phyloP scores from a whole-genome alignment of 2,329 filamentous ascomycete species.

The Fusarium paranaense region DNA sequence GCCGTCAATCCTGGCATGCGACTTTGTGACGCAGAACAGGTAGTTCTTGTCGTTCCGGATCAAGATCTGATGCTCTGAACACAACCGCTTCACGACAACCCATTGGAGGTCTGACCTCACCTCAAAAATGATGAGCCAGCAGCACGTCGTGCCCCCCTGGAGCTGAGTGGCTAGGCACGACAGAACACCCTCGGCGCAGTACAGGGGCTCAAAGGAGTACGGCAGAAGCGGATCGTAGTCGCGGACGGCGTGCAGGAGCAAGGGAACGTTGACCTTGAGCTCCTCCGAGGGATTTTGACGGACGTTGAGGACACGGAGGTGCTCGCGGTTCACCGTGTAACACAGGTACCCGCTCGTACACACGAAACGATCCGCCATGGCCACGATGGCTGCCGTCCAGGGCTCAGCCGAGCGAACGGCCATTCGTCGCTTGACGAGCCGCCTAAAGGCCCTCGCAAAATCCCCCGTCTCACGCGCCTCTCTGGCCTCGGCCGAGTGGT shows the following conservation, averaged over 20 bases:
- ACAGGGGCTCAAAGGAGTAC: slow-evolving; percentile 65
- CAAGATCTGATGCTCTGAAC: slow-evolving; percentile 69
- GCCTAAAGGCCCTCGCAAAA: slow-evolving; percentile 56
- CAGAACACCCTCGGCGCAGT: slow-evolving; percentile 68
- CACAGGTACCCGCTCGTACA: slow-evolving; percentile 75
- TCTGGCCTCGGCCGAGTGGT: slow-evolving; percentile 38
- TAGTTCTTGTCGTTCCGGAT: slow-evolving; percentile 72
- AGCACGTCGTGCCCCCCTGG: slow-evolving; percentile 47
- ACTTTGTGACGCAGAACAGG: slow-evolving; percentile 76
- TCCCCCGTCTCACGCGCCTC: slow-evolving; percentile 30
- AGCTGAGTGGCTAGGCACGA: slow-evolving; percentile 66
- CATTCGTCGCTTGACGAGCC: slow-evolving; percentile 69
- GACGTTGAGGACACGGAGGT: slow-evolving; percentile 70
- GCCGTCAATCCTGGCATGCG: slow-evolving; percentile 62
- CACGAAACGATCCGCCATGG: slow-evolving; percentile 69
- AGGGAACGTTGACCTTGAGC: slow-evolving; percentile 65
- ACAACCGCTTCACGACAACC: slow-evolving; percentile 55
- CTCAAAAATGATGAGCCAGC: slow-evolving; percentile 63
- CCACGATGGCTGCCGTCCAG: slow-evolving; percentile 70
- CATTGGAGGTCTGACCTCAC: slow-evolving; percentile 57
- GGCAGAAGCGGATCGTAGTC: slow-evolving; percentile 49
- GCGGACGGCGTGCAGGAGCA: slow-evolving; percentile 53
- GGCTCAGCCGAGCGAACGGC: slow-evolving; percentile 72
- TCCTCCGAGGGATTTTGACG: slow-evolving; percentile 62
- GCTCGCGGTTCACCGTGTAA: slow-evolving; percentile 62